Conservation (phyloP, 441 rosid genomes). For the Arabidopsis hybrid region DNA sequence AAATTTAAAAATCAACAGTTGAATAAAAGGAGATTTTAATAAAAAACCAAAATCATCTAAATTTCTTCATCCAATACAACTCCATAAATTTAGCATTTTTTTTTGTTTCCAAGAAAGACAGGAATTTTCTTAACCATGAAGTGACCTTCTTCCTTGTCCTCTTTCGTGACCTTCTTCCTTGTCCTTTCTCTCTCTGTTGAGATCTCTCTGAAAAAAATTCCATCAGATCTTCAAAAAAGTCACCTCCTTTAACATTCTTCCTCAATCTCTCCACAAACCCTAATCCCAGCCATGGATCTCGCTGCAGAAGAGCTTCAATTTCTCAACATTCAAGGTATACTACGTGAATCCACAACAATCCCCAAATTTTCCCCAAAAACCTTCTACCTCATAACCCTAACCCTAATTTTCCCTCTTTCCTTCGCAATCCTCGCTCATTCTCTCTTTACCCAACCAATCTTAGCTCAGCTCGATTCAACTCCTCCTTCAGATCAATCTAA, state of each 20-base stretch:
- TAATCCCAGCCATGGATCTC: constrained; percentile 41
- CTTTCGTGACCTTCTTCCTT: not conserved
- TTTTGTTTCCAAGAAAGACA: not conserved
- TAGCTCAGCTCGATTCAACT: constrained; percentile 34
- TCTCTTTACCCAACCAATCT: constrained; percentile 47
- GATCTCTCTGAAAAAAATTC: constrained; percentile 16
- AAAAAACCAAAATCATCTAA: no score
- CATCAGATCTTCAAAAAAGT: constrained; percentile 23
- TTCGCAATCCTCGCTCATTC: constrained; percentile 54
- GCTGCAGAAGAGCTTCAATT: constrained; percentile 53
- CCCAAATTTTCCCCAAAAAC: constrained; percentile 48
- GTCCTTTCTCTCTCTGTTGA: constrained; percentile 2
- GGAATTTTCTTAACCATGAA: not conserved
- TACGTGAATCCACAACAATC: constrained; percentile 52
- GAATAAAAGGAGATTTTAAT: no score
- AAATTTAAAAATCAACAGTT: no score
- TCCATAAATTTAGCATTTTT: not conserved
- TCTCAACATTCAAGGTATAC: constrained; percentile 47
- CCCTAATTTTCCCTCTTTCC: constrained; percentile 57
- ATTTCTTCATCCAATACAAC: no score
- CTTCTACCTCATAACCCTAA: constrained; percentile 50
- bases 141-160: not conserved
- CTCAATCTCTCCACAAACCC: constrained; percentile 4
- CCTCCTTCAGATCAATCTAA: constrained; percentile 34
- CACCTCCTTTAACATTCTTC: not conserved